Conservation (phyloP, 306 rosid species). For the Lablab purpureus region DNA sequence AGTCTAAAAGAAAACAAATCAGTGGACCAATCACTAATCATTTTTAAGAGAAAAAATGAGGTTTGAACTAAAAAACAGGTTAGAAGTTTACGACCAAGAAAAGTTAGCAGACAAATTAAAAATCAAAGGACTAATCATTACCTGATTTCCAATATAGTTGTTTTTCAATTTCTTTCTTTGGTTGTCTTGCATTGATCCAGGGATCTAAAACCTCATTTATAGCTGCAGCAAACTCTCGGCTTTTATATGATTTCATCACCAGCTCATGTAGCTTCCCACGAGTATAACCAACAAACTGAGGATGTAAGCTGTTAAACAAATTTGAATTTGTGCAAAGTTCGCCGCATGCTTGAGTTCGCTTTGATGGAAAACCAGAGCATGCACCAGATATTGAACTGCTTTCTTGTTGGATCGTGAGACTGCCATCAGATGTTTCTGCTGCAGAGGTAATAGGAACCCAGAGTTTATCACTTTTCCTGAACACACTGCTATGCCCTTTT, state of each 20-base stretch:
- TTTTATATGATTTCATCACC: conserved; percentile 93
- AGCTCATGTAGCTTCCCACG: conserved; percentile 92
- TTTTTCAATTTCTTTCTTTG: conserved; percentile 92
- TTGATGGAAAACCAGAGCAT: conserved; percentile 50
- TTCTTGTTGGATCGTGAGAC: conserved; percentile 50
- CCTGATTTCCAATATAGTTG: conserved; percentile 88
- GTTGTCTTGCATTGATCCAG: conserved; percentile 94
- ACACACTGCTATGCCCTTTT: conserved; percentile 75
- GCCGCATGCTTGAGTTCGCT: conserved; percentile 47
- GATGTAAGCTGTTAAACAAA: conserved; percentile 66
- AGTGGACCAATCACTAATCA: not conserved
- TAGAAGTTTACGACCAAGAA: not conserved
- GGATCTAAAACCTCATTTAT: conserved; percentile 97
- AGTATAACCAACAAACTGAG: conserved; percentile 91
- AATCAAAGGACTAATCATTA: conserved; percentile 42
- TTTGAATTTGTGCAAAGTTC: conserved; percentile 43
- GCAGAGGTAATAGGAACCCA: conserved; percentile 92
- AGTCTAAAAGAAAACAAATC: not conserved
- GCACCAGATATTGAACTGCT: conserved; percentile 53
- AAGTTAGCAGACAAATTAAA: not conserved
- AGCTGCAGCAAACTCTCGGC: conserved; percentile 95
- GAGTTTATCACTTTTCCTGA: conserved; percentile 82
- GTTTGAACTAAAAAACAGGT: conserved; percentile 1
- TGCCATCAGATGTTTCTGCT: conserved; percentile 63
- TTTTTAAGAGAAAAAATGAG: not conserved